These are phyloP conservation scores for Candida sithepensis DNA, from an alignment of 805 yeast genomes.

Conservation along the genomic window DNA sequence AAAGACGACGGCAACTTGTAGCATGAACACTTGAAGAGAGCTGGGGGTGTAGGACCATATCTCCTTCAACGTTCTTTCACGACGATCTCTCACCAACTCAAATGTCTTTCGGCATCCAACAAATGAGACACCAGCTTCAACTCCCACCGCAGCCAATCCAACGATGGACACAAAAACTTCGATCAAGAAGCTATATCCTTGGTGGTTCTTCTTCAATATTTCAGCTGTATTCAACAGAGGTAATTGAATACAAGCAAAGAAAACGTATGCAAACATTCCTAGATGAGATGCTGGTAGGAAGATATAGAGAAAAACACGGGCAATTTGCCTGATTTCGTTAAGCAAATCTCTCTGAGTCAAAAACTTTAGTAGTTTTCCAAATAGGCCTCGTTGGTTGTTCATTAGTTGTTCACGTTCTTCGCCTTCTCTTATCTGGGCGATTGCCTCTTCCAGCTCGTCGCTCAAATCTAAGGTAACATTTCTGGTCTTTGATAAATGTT, in stretches of 20 bases:
- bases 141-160: background rate
- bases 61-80: background rate
- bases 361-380: background rate
- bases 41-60: background rate
- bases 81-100: background rate
- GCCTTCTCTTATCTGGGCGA: background rate
- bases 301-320: background rate
- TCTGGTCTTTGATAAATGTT: background rate
- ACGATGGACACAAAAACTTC: background rate
- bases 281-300: background rate
- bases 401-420: background rate
- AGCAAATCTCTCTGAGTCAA: background rate
- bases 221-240: background rate
- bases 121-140: too few species aligned
- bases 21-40: background rate
- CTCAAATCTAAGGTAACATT: background rate
- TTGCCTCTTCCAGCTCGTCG: background rate
- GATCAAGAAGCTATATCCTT: background rate
- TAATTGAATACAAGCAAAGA: slow-evolving; percentile 3
- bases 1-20: background rate
- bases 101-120: background rate
- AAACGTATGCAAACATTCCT: background rate
- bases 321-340: background rate
- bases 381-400: too few species aligned
- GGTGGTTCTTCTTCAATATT: background rate